These are phyloP conservation scores for Scheffersomyces titani DNA, from an alignment of 1,139 yeast species.

Conservation along the genomic window DNA sequence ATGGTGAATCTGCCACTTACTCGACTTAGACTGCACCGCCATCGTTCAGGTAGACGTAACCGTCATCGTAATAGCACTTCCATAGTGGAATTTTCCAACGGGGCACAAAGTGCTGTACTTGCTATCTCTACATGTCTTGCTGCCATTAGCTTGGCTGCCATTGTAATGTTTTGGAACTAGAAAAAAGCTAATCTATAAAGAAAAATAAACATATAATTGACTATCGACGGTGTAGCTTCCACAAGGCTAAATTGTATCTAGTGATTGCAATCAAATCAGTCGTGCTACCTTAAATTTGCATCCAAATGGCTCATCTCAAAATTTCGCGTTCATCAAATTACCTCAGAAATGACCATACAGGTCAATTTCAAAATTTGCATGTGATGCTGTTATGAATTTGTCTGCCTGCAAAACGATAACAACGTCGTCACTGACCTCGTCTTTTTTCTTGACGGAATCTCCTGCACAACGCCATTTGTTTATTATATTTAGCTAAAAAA, in stretches of 20 bases:
- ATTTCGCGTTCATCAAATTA: not conserved
- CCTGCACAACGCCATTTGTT: not conserved
- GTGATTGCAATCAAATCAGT: not conserved
- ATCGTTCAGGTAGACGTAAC: not conserved
- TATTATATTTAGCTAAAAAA: not conserved
- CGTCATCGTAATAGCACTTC: not conserved
- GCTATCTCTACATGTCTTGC: not conserved
- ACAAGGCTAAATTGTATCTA: not conserved
- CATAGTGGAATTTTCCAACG: not conserved
- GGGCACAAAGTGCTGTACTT: not conserved
- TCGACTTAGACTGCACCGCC: not conserved
- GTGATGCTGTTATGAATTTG: no score
- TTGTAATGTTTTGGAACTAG: not conserved
- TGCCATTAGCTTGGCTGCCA: not conserved
- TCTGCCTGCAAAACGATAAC: not conserved
- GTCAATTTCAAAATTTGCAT: not conserved
- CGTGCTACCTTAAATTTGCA: not conserved
- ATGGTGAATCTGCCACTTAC: not conserved
- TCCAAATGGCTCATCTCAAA: not conserved
- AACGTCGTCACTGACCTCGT: not conserved
- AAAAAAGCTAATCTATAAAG: not conserved
- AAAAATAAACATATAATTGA: not conserved
- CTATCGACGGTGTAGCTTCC: not conserved
- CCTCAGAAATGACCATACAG: not conserved
- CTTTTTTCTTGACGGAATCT: not conserved